phyloP scores from a whole-genome alignment of 2,329 filamentous ascomycete species.

The Epichloe coenophiala region DNA sequence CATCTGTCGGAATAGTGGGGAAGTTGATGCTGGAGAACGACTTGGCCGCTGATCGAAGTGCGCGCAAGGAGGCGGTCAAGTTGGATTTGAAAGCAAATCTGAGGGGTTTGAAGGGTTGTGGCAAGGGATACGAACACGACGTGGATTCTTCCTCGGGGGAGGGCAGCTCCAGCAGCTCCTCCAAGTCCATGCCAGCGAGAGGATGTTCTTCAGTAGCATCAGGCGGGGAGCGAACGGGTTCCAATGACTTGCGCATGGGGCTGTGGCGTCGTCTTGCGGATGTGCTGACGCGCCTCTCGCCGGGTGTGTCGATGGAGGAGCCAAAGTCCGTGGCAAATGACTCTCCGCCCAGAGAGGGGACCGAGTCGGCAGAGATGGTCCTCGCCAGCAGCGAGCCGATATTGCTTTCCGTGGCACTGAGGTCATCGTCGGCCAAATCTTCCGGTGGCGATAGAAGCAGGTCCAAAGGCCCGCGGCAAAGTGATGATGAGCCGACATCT shows the following conservation, averaged over 20 bases:
- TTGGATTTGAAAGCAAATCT: slow-evolving; percentile 54
- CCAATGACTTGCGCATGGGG: slow-evolving; percentile 33
- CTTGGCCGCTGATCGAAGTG: slow-evolving; percentile 48
- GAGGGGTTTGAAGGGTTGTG: slow-evolving; percentile 33
- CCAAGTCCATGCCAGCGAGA: slow-evolving; percentile 34
- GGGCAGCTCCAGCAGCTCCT: slow-evolving; percentile 30
- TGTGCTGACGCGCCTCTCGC: slow-evolving; percentile 19
- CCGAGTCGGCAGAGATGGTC: slow-evolving; percentile 45
- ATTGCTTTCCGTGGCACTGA: slow-evolving; percentile 37
- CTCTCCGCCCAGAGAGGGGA: slow-evolving; percentile 43
- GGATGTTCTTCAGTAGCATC: slow-evolving; percentile 38
- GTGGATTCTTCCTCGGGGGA: slow-evolving; percentile 9
- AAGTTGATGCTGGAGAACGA: slow-evolving; percentile 50
- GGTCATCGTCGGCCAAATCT: slow-evolving; percentile 36
- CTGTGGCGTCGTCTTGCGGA: slow-evolving; percentile 21
- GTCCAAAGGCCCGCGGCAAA: slow-evolving; percentile 43
- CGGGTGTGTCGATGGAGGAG: slow-evolving; percentile 35
- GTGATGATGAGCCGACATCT: slow-evolving; percentile 39
- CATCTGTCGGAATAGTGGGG: slow-evolving; percentile 50
- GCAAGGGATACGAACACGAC: slow-evolving; percentile 11
- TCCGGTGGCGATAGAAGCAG: slow-evolving; percentile 47
- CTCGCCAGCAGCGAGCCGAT: slow-evolving; percentile 37
- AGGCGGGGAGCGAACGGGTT: slow-evolving; percentile 43
- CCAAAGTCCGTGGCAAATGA: slow-evolving; percentile 37
- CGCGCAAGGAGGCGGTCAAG: slow-evolving; percentile 51